Percentiles rank a stretch among this genome's conserved stretches.
phyloP scores from a whole-genome alignment of 2,329 filamentous ascomycete species.

The Diaporthe nobilis region DNA sequence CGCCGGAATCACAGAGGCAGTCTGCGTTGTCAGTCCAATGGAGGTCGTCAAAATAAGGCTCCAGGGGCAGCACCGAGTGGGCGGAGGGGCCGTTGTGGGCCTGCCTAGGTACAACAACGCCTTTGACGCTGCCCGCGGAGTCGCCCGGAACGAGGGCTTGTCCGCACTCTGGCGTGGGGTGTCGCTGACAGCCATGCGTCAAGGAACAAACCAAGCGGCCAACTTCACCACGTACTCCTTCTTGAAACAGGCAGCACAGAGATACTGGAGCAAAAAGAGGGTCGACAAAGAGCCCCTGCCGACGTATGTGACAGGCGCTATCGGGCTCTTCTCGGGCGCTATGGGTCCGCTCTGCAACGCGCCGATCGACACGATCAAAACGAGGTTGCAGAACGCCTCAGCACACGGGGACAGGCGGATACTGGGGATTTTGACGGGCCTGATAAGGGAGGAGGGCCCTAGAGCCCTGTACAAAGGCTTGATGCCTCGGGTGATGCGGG shows the following conservation, averaged over 20 bases:
- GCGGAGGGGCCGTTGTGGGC: not conserved
- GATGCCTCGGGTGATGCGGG: slow-evolving; percentile 88
- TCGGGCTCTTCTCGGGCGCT: not conserved
- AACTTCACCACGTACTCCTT: slow-evolving; percentile 9
- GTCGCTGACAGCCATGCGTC: not conserved
- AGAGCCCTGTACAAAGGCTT: slow-evolving; percentile 98
- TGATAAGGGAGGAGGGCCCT: slow-evolving; percentile 83
- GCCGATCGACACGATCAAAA: slow-evolving; percentile 1
- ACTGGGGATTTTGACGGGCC: not conserved
- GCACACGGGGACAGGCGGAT: not conserved
- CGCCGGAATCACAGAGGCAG: not conserved
- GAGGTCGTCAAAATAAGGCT: slow-evolving; percentile 12
- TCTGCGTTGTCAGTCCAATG: not conserved
- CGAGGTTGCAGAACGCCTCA: not conserved
- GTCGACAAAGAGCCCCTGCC: not conserved
- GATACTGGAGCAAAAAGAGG: not conserved
- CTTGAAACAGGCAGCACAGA: not conserved
- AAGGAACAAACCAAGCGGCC: slow-evolving; percentile 1
- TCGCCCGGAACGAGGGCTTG: not conserved
- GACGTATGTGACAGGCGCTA: not conserved
- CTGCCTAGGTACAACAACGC: not conserved
- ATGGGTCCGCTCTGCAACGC: slow-evolving; percentile 13
- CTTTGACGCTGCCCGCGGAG: not conserved
- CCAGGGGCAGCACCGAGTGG: not conserved
- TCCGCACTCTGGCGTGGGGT: slow-evolving; percentile 1